Evolutionary conservation across 2,329 filamentous ascomycete species (phyloP).

Genomic region (Calonectria hongkongensis): DNA sequence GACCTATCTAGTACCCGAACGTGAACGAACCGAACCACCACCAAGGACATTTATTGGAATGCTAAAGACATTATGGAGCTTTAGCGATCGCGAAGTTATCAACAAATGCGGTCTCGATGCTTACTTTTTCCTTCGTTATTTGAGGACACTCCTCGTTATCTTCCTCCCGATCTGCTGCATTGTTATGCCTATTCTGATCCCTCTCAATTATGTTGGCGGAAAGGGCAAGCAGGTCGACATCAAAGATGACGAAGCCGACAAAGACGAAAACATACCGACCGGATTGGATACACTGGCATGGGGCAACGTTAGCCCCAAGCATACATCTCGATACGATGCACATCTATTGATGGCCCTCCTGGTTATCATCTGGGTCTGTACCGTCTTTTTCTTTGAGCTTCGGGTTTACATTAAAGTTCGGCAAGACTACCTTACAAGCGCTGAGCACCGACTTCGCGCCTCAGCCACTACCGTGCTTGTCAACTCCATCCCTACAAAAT

Average conservation of each 20-base stretch:
- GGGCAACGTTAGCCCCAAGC: constrained; percentile 83
- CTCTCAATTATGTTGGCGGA: constrained; percentile 86
- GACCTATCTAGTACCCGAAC: constrained; percentile 90
- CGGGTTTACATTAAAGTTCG: constrained; percentile 92
- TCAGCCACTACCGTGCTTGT: constrained; percentile 97
- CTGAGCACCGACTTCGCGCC: constrained; percentile 93
- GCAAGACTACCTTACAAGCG: constrained; percentile 95
- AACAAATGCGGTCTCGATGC: constrained; percentile 96
- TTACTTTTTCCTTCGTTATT: constrained; percentile 97
- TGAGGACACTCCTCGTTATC: constrained; percentile 86
- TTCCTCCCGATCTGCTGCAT: constrained; percentile 88
- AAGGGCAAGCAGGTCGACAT: constrained; percentile 72
- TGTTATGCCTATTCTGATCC: constrained; percentile 89
- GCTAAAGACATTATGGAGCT: constrained; percentile 77
- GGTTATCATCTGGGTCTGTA: constrained; percentile 89
- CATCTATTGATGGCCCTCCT: constrained; percentile 87
- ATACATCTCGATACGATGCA: constrained; percentile 85
- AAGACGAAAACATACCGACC: constrained; percentile 58
- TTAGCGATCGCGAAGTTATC: constrained; percentile 88
- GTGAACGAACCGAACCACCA: constrained; percentile 86
- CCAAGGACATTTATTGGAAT: constrained; percentile 73
- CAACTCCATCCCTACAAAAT: constrained; percentile 91
- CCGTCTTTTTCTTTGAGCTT: constrained; percentile 90
- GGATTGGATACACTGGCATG: constrained; percentile 90
- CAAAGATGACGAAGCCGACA: constrained; percentile 58